Conservation (phyloP, 139 green algal species). For the Coelastrella sp. region DNA sequence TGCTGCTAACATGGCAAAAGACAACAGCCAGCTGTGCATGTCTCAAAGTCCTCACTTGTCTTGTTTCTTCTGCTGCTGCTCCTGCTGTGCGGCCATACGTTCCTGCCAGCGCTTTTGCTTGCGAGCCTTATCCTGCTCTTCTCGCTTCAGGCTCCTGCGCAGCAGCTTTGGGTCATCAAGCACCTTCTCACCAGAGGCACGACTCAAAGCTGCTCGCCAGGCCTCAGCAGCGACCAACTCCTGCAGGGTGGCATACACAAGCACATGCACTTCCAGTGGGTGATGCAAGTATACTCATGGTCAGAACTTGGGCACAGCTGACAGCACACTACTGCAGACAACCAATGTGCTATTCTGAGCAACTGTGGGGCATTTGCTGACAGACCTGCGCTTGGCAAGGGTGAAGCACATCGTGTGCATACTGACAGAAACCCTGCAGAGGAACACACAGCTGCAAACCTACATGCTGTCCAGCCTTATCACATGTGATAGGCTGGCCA, state of each 20-base stretch:
- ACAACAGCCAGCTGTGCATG: no score
- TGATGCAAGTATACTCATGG: no score
- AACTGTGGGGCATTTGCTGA: no score
- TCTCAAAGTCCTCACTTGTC: slow-evolving; percentile 81
- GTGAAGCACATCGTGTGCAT: no score
- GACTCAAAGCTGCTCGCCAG: slow-evolving; percentile 75
- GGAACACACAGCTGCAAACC: neutral
- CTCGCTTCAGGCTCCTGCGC: slow-evolving; percentile 76
- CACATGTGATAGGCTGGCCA: neutral
- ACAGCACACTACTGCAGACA: no score
- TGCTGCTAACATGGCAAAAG: no score
- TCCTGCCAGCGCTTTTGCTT: slow-evolving; percentile 77
- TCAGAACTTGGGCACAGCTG: no score
- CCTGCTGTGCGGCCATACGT: slow-evolving; percentile 62
- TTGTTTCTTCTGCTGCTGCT: slow-evolving; percentile 74
- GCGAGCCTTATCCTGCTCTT: slow-evolving; percentile 79
- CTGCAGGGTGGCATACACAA: slow-evolving; percentile 22
- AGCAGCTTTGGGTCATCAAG: slow-evolving; percentile 93
- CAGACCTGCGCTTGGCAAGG: no score
- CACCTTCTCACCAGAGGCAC: slow-evolving; percentile 84
- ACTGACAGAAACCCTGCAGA: neutral
- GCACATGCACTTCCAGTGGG: neutral
- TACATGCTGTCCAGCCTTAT: neutral
- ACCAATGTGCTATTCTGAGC: no score
- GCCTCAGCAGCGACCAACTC: slow-evolving; percentile 60